These are phyloP conservation scores for Cladosporium velox DNA, from an alignment of 2,329 filamentous ascomycete species.

Conservation along the genomic window DNA sequence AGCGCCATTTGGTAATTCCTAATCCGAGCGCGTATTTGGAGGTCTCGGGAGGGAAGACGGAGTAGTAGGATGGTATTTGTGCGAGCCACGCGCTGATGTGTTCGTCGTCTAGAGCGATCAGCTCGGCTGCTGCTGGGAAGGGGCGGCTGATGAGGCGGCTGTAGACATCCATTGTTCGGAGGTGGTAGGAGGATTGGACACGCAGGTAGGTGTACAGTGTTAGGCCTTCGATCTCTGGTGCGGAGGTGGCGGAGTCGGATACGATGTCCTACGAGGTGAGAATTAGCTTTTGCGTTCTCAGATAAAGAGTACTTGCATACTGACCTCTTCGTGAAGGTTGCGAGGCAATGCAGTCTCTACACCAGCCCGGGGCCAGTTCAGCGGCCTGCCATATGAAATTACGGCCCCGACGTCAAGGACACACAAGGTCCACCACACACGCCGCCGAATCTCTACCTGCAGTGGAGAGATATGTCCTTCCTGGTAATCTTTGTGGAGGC, in stretches of 20 bases:
- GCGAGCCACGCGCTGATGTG: slow-evolving; percentile 12
- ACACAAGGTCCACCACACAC: slow-evolving; percentile 18
- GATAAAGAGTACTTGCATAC: not conserved
- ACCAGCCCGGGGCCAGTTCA: slow-evolving; percentile 13
- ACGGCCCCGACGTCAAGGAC: slow-evolving; percentile 14
- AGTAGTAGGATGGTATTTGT: slow-evolving; percentile 15
- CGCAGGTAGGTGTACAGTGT: slow-evolving; percentile 15
- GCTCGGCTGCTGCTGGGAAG: slow-evolving; percentile 16
- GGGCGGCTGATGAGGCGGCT: slow-evolving; percentile 15
- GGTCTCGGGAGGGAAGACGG: slow-evolving; percentile 7
- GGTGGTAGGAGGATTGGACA: slow-evolving; percentile 14
- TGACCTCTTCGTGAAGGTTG: slow-evolving; percentile 14
- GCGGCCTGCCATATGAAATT: slow-evolving; percentile 11
- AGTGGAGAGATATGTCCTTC: slow-evolving; percentile 14
- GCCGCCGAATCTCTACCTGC: slow-evolving; percentile 12
- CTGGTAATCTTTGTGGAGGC: slow-evolving; percentile 49
- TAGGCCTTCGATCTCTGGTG: slow-evolving; percentile 12
- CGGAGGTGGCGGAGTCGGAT: not conserved
- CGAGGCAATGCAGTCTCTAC: slow-evolving; percentile 9
- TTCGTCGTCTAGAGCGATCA: slow-evolving; percentile 14
- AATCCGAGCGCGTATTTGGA: slow-evolving; percentile 16
- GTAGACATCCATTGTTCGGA: slow-evolving; percentile 16
- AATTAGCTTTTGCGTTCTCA: not conserved
- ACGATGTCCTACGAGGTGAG: slow-evolving; percentile 1
- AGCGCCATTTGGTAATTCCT: slow-evolving; percentile 16